Conservation (phyloP, 805 yeast species). For the Metschnikowia cerradonensis region DNA sequence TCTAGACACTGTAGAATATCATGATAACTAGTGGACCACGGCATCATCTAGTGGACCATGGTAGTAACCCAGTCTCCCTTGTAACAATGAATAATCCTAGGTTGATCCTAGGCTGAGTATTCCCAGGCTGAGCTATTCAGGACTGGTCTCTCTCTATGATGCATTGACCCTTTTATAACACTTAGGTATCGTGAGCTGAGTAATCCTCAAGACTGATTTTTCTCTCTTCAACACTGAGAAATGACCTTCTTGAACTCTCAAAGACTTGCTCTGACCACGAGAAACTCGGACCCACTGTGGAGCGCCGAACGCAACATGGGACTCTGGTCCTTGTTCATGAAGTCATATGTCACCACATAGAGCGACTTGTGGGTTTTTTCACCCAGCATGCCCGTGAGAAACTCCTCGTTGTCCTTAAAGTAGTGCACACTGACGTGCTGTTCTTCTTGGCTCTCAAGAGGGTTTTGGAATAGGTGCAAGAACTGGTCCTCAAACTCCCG, state of each 20-base stretch:
- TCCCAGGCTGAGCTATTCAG: too few species aligned
- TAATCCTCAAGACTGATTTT: too few species aligned
- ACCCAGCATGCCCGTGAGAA: not conserved
- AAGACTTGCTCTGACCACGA: slow-evolving; percentile 13
- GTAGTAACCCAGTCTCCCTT: too few species aligned
- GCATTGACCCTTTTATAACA: too few species aligned
- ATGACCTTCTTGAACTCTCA: not conserved
- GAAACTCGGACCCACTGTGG: slow-evolving; percentile 11
- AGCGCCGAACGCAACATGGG: slow-evolving; percentile 5
- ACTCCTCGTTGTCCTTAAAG: slow-evolving; percentile 9
- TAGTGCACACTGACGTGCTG: slow-evolving; percentile 6
- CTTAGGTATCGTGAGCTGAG: too few species aligned
- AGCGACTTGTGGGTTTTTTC: slow-evolving; percentile 3
- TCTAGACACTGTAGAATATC: too few species aligned
- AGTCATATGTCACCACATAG: slow-evolving; percentile 14
- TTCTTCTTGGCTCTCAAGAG: not conserved
- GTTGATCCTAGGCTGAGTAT: too few species aligned
- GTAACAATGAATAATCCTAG: too few species aligned
- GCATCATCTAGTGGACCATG: too few species aligned
- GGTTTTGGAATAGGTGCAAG: slow-evolving; percentile 4
- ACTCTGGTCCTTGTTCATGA: slow-evolving; percentile 6
- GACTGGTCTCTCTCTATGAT: too few species aligned
- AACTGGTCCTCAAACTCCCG: slow-evolving; percentile 17
- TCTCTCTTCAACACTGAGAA: too few species aligned
- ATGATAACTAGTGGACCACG: too few species aligned